Percentiles rank a stretch among this genome's conserved stretches.
These are phyloP conservation scores for Trichoderma afroharzianum DNA, from an alignment of 2,329 filamentous ascomycete species.

Conservation along the genomic window DNA sequence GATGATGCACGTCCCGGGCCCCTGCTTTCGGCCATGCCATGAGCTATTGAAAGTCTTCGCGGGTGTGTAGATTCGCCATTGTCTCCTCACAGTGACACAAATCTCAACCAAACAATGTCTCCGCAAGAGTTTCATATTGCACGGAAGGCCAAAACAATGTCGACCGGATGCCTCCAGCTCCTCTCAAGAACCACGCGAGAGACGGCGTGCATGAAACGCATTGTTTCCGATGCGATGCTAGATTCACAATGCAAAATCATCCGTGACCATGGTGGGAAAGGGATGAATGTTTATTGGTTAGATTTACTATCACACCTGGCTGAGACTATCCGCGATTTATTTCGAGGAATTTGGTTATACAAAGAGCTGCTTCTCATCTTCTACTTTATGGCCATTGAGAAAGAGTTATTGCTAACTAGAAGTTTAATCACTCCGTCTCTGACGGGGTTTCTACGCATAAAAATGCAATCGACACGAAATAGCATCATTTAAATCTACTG, in stretches of 20 bases:
- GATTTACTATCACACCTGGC: neutral
- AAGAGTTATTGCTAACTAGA: neutral
- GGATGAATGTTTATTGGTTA: neutral
- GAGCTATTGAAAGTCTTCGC: neutral
- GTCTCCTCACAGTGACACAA: neutral
- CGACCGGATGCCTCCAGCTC: neutral
- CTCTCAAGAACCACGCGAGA: neutral
- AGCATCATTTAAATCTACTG: neutral
- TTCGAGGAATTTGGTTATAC: neutral
- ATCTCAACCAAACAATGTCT: neutral
- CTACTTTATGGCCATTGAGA: neutral
- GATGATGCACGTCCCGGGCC: neutral
- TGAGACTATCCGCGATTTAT: neutral
- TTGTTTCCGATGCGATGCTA: slow-evolving; percentile 4
- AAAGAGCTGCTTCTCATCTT: no score
- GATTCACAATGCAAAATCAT: neutral
- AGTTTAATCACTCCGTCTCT: neutral
- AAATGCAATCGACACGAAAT: neutral
- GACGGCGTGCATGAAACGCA: slow-evolving; percentile 13
- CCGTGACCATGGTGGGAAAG: neutral
- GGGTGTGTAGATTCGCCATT: neutral
- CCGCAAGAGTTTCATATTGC: neutral
- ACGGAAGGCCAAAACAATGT: neutral
- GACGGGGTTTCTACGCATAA: neutral
- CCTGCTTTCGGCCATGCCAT: neutral